A percentile compares a stretch with the other conserved stretches of the same genome.
These are phyloP conservation scores for Umbelopsis sp. DNA, from an alignment of 192 early-diverging fungal species.

Conservation along the genomic window DNA sequence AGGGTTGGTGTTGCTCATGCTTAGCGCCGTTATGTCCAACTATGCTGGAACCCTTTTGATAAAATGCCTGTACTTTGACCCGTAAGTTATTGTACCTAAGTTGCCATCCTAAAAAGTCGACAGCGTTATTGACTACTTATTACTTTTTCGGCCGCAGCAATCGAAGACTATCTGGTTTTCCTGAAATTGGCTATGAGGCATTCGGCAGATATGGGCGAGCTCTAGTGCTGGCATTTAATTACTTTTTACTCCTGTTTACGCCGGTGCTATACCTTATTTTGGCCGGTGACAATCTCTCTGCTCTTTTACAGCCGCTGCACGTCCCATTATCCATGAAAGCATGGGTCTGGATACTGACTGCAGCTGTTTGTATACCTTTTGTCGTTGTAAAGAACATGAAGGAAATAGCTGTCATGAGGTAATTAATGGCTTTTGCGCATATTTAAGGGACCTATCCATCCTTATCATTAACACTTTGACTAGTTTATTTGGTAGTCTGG, in stretches of 20 bases:
- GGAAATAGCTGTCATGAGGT: constrained; percentile 63
- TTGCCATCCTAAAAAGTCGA: not conserved
- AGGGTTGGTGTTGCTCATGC: constrained; percentile 44
- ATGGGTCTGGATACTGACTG: constrained; percentile 70
- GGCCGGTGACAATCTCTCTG: constrained; percentile 68
- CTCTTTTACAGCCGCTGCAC: constrained; percentile 48
- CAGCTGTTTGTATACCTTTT: constrained; percentile 70
- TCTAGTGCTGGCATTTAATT: constrained; percentile 63
- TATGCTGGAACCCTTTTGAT: constrained; percentile 61
- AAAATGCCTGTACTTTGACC: constrained; percentile 50
- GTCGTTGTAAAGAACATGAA: constrained; percentile 72
- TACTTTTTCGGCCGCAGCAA: not conserved
- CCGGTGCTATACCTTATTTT: constrained; percentile 75
- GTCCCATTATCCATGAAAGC: constrained; percentile 46
- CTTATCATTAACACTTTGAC: constrained; percentile 16
- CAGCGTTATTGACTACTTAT: not conserved
- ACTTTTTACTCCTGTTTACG: constrained; percentile 66
- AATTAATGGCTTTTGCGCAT: not conserved
- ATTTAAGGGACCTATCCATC: too few species aligned
- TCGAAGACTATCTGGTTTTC: constrained; percentile 23
- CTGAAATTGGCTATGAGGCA: constrained; percentile 72
- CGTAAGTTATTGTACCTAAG: not conserved
- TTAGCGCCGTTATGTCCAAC: constrained; percentile 53
- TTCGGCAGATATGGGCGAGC: constrained; percentile 69
- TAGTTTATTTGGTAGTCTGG: constrained; percentile 77